A percentile compares a stretch with the other conserved stretches of the same genome.
These are phyloP conservation scores for Calonectria fujianensis DNA, from an alignment of 2,329 filamentous ascomycete species.

Conservation along the genomic window DNA sequence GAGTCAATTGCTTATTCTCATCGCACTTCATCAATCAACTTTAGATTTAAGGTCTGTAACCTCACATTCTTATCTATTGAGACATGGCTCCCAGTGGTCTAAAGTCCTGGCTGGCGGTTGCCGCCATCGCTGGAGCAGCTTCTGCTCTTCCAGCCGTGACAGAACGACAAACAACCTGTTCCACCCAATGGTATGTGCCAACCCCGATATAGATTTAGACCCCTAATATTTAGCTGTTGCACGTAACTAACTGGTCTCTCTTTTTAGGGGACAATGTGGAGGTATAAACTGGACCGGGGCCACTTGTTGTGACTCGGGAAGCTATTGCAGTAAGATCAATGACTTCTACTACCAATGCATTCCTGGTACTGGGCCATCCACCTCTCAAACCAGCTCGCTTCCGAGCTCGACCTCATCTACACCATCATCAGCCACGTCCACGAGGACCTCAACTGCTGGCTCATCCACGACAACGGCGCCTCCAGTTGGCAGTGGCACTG, in stretches of 20 bases:
- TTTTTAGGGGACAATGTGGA: constrained; percentile 64
- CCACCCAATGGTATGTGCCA: constrained; percentile 44
- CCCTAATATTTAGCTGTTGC: rapidly evolving
- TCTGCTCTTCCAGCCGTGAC: constrained; percentile 61
- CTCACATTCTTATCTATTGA: neutral
- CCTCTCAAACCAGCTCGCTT: constrained; percentile 42
- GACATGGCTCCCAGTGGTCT: constrained; percentile 45
- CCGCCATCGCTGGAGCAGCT: constrained; percentile 53
- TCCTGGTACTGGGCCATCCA: constrained; percentile 41
- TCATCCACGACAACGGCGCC: constrained; percentile 50
- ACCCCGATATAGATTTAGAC: rapidly evolving
- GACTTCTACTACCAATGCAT: constrained; percentile 52
- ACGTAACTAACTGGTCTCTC: neutral
- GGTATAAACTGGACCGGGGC: constrained; percentile 66
- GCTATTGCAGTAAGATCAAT: constrained; percentile 51
- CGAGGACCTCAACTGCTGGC: constrained; percentile 30
- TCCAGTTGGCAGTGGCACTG: constrained; percentile 59
- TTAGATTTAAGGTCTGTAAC: neutral
- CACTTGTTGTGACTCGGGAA: constrained; percentile 63
- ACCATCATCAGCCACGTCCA: constrained; percentile 24
- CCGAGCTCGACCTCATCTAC: constrained; percentile 41
- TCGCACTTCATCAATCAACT: neutral
- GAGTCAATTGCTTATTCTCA: neutral
- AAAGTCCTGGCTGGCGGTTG: constrained; percentile 38
- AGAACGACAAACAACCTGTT: constrained; percentile 58